Evolutionary conservation across 768 basidiomycete genomes (phyloP).

Genomic region (Naganishia randhawae): DNA sequence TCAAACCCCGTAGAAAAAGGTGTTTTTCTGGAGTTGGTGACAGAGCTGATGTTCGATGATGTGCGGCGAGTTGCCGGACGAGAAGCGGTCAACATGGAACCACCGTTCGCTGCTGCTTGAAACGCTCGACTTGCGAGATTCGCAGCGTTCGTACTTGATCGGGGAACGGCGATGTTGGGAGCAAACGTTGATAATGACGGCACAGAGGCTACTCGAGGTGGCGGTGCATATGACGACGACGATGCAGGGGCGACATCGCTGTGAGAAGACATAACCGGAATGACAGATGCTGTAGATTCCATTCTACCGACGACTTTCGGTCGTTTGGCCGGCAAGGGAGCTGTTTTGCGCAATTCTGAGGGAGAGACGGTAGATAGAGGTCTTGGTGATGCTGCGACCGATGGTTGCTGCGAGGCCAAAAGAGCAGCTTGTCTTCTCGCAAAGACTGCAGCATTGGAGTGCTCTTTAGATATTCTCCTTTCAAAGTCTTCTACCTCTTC

Average conservation of each 20-base stretch:
- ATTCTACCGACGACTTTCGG: conserved; percentile 18
- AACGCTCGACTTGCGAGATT: not conserved
- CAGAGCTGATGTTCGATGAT: not conserved
- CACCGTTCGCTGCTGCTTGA: conserved; percentile 7
- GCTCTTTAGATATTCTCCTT: not conserved
- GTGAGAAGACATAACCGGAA: conserved; percentile 8
- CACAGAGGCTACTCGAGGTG: conserved; percentile 15
- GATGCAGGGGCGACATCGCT: not conserved
- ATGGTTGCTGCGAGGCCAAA: not conserved
- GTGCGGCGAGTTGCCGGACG: conserved; percentile 7
- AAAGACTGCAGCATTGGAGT: conserved; percentile 7
- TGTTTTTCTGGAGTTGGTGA: not conserved
- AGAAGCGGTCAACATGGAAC: not conserved
- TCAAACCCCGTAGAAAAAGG: conserved; percentile 19
- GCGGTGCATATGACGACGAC: not conserved
- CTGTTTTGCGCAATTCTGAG: not conserved
- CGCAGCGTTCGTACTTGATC: not conserved
- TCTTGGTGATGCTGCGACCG: conserved; percentile 7
- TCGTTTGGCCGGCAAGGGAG: conserved; percentile 7
- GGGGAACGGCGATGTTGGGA: conserved; percentile 9
- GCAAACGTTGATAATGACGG: conserved; percentile 17
- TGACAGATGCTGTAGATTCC: conserved; percentile 16
- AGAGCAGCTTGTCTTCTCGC: conserved; percentile 16
- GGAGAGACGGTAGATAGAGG: not conserved
- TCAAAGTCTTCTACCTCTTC: conserved; percentile 21